Evolutionary conservation across 1,139 yeast species (phyloP), one percentile per base, ranked within the genome.

Genomic region (Taphrina communis): DNA sequence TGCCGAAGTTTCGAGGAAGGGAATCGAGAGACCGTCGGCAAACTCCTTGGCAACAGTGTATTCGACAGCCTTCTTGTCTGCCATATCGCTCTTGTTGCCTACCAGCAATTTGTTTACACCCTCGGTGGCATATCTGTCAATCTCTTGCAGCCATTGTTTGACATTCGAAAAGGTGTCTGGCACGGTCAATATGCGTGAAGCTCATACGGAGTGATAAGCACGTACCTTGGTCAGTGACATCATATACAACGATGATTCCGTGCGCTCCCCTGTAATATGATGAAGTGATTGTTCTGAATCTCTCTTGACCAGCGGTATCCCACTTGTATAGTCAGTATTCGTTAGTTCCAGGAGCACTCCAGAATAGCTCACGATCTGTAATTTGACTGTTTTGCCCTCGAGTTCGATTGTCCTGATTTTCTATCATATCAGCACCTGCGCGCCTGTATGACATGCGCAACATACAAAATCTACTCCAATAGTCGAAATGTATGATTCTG

Each of bases 281-380:
- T 14, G 97, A 90, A 11, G 99, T 95, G 81, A 94, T 94, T 70
- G 99, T 94, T 82, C 98, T 87, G 82, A 94, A 94, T 75, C 99
- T 85, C 80, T 94, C 99, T 82, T 94, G 99, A 55, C 99, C 99
- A 8, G 99, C 99, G 68, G 99, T 94, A 78, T 94, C 99, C 99
- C 99, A 94, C 78, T 76, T 66, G 31, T 31, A 63, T 35, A 3
- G 53, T 58, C 9, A 58, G 53, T 46, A 55, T 41, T 44, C 51
- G n/a, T 25, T 25, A 25, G 31, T 2, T 25, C 31, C 31, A 25
- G 2, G 31, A 25, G 31, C 31, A 25, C 31, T 2, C 31, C 31
- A 25, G 31, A 25, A 25, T 31, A 39, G 72, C 76, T 65, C 46
- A 63, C 67, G 78, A 94, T 93, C 81, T 94, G 99, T 76, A 95